phyloP scores from a whole-genome alignment of 169 alveolate genomes.

The Cryptosporidium ubiquitum region DNA sequence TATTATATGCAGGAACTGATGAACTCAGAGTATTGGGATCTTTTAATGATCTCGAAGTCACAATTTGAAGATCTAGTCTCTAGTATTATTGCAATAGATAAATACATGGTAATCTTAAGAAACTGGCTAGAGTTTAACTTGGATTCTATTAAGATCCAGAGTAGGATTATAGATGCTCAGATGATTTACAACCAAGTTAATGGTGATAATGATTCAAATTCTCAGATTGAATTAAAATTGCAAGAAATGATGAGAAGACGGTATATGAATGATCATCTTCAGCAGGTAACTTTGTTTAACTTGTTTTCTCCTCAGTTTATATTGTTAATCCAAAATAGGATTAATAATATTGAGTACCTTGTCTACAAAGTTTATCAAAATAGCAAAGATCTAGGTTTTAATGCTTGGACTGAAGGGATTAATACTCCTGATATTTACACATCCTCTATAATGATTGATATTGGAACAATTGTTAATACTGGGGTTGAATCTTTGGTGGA shows the following conservation, averaged over 20 bases:
- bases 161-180: slow-evolving; percentile 13
- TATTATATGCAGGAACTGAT: slow-evolving; percentile 34
- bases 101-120: slow-evolving; percentile 41
- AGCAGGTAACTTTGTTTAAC: not conserved
- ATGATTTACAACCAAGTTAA: slow-evolving; percentile 32
- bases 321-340: slow-evolving; percentile 29
- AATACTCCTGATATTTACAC: slow-evolving; percentile 48
- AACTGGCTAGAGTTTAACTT: slow-evolving; percentile 62
- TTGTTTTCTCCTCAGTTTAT: slow-evolving; percentile 47
- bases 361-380: slow-evolving; percentile 24
- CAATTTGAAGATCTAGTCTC: slow-evolving; percentile 42
- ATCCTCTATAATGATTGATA: slow-evolving; percentile 54
- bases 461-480: slow-evolving; percentile 42
- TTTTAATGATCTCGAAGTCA: slow-evolving; percentile 27
- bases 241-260: slow-evolving; percentile 64
- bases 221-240: not conserved
- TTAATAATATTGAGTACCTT: slow-evolving; percentile 38
- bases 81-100: slow-evolving; percentile 32
- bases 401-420: slow-evolving; percentile 36
- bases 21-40: slow-evolving; percentile 66
- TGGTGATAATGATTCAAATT: not conserved
- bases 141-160: slow-evolving; percentile 23
- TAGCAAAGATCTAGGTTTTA: not conserved
- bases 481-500: slow-evolving; percentile 57
- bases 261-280: slow-evolving; percentile 23